Base-by-base conservation (phyloP, 305 asterid genomes). In the Withania somnifera region DNA sequence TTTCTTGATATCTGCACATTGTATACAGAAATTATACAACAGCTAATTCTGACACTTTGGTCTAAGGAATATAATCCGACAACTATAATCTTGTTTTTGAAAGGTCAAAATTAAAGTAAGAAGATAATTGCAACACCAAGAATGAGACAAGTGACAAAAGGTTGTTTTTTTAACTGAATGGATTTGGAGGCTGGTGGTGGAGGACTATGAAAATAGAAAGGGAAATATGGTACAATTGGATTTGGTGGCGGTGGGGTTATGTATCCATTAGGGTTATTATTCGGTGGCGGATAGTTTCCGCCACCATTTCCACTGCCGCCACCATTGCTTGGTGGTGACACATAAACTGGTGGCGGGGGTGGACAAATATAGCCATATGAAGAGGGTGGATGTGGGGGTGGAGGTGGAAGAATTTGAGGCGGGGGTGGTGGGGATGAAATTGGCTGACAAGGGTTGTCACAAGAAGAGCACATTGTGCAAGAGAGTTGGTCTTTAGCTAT, bases 361-460 rank as follows among this genome's bases (percentile, higher is more conserved):
- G 78, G 78, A 10, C 15, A 73, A 47, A 47, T 73, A 14, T 71
- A 71, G 14, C 57, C 22, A 2, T 4, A 6, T 13, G 78, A 71
- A 13, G 58, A 45, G 24, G 85, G 84, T 9, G 90, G 91, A 0
- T 13, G 38, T 14, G 78, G 80, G 26, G 51, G 26, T 3, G 83
- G 68, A 6, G 51, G 26, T 3, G 83, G 68, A 6, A 8, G 4
- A 4, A 1, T 3, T 67, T 67, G 52, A 67, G 79, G 69, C 26
- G 86, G 67, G 7, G 85, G 88, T 1, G 88, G 85, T 0, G 95
- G 91, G 38, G 92, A 82, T 66, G 42, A 61, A 67, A 85, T 51
- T 6, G 98, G 94, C 28, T 90, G 97, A 28, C 97, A 91, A 4
- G 98, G 97, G 34, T 93, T 92, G 77, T 90, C 92, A 78, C 97